Evolutionary conservation across 306 rosid genomes (phyloP), one percentile per base, ranked within the genome.

Genomic region (Quillaja saponaria): DNA sequence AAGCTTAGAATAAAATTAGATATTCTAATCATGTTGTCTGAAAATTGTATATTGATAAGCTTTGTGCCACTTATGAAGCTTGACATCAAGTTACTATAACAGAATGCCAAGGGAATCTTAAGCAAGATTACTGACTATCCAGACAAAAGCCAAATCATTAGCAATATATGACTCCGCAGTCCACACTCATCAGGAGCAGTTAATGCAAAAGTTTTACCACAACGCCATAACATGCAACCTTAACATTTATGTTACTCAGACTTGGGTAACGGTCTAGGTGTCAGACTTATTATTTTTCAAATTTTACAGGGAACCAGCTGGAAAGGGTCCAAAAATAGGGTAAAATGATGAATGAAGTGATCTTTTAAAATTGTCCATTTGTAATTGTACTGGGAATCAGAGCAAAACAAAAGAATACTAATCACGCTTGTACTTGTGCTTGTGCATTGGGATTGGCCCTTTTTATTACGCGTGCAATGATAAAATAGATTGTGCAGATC

Each of bases 41-140:
- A 46, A 40, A 60, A 13, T 61, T 18, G 19, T 61, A 39, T 49
- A 39, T 49, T 20, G 33, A 40, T 6, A 21, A 44, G 67, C 51
- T 56, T 54, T 50, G 62, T 34, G 35, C 12, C 37, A 9, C 45
- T 69, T 47, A 64, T 46, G 35, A 78, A 53, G 67, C 63, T 48
- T 40, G 14, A 31, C 49, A 60, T 60, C 39, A 40, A 34, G 44
- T 59, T 41, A 68, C 49, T 59, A 34, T 51, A 39, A 25, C 55
- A 61, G 48, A 66, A n/a, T 46, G 72, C 49, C 48, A 37, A 46
- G 3, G 57, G 19, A 50, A 47, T n/a, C 11, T 60, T 38, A 34
- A 18, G 47, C 63, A 67, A 51, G n/a, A 38, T 58, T 58, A 48
- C 39, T 55, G 39, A 56, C 67, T 68, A 57, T 61, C 2, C 54